Evolutionary conservation across 2,329 filamentous ascomycete genomes (phyloP), one percentile per base, ranked within the genome.

Genomic region (Claviceps sp.): DNA sequence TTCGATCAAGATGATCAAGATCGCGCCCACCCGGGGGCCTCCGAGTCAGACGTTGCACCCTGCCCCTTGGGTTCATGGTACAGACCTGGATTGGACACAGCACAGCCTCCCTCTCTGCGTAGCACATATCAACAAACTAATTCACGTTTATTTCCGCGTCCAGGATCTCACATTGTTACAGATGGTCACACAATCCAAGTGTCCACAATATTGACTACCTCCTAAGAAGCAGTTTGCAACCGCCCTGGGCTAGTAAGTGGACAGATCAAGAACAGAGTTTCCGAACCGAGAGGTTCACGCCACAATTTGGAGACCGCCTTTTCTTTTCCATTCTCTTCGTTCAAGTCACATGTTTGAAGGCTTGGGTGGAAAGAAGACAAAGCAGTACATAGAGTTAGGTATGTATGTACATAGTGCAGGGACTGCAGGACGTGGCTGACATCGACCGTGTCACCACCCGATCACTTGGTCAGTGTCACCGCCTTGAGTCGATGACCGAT

Each of bases 391-490:
- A 22, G 22, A 26, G 26, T 6, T 26, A 26, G 24, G 24, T 26
- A 26, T 8, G 7, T 26, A 26, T 2, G 2, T 20, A 22, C 22
- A 22, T 22, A 22, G 24, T 26, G n/a, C 50, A 47, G 37, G 50
- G 47, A 47, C 50, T 30, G 22, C 45, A 24, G 37, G 30, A 34
- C 30, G 30, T 34, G 18, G 18, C 24, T 48, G 40, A 13, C 47
- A 38, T 52, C 42, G 30, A 50, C 22, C 5, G 53, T 50, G 37
- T 48, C 20, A 55, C 50, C 43, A 41, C 47, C 47, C 38, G 42
- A 30, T 48, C 34, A 47, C 42, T 42, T 43, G 50, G 47, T 49
- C 40, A 50, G 47, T 48, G 50, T 50, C 37, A 45, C 37, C 40
- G 20, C 14, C 30, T 34, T 11, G 9, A 34, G 30, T 34, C 30